Evolutionary conservation across 208 protist genomes (phyloP).

Genomic region (Leishmania major): DNA sequence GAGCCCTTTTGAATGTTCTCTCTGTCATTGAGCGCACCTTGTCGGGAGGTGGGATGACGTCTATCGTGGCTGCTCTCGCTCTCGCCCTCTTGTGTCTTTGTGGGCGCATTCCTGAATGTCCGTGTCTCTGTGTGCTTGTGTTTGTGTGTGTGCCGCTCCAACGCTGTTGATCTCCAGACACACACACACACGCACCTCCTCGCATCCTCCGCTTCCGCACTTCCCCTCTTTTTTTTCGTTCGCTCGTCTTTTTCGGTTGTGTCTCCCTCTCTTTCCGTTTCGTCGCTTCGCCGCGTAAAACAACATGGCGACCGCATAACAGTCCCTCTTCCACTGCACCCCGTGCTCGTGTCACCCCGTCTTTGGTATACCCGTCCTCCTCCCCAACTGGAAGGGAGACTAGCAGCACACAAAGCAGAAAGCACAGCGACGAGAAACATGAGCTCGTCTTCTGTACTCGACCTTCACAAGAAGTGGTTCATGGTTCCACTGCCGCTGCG

Average conservation of each 20-base stretch:
- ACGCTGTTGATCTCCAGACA: not conserved
- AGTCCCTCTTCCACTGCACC: not conserved
- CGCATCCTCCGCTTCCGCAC: not conserved
- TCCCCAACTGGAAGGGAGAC: not conserved
- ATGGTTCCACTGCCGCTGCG: slow-evolving; percentile 71
- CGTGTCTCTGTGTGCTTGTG: not conserved
- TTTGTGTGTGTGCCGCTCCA: not conserved
- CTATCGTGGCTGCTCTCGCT: not conserved
- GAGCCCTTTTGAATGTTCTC: not conserved
- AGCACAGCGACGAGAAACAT: slow-evolving; percentile 8
- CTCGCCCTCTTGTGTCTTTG: slow-evolving; percentile 5
- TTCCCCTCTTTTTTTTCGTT: not conserved
- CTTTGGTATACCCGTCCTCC: not conserved
- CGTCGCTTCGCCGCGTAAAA: not conserved
- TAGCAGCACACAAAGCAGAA: not conserved
- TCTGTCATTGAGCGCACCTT: not conserved
- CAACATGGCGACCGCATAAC: not conserved
- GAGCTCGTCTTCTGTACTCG: slow-evolving; percentile 51
- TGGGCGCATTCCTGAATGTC: not conserved
- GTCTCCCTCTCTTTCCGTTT: slow-evolving; percentile 4
- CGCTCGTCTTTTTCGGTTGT: not conserved
- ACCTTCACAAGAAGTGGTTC: slow-evolving; percentile 84
- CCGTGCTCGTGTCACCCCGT: not conserved
- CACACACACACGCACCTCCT: too few relatives aligned
- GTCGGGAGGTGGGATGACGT: not conserved